A percentile compares a stretch with the other conserved stretches of the same genome.
These are phyloP conservation scores for Zychaea mexicana DNA, from an alignment of 371 early-diverging fungal species.

Conservation along the genomic window DNA sequence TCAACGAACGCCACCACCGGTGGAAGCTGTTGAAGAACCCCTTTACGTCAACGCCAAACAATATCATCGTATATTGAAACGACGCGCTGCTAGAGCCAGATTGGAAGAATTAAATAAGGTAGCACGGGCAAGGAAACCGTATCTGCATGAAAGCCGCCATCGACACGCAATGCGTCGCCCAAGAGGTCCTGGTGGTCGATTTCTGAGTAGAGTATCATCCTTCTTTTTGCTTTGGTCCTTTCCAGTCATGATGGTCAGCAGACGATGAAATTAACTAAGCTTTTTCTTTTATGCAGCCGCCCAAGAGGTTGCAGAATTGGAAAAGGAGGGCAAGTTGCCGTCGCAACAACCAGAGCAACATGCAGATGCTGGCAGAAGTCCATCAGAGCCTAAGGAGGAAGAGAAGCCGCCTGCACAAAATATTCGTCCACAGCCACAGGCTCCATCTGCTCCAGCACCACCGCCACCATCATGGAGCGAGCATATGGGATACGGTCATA, in stretches of 20 bases:
- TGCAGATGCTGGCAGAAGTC: not conserved
- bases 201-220: conserved; percentile 55
- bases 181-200: conserved; percentile 93
- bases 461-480: not conserved
- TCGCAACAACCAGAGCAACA: not conserved
- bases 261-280: not conserved
- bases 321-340: conserved; percentile 39
- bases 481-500: not conserved
- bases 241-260: not conserved
- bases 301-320: conserved; percentile 63
- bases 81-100: conserved; percentile 77
- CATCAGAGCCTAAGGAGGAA: not conserved
- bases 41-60: conserved; percentile 94
- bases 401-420: not conserved
- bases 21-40: conserved; percentile 66
- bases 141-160: conserved; percentile 97
- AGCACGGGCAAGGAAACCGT: conserved; percentile 74
- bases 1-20: not conserved
- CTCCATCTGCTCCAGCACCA: not conserved
- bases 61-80: conserved; percentile 89
- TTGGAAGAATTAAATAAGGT: conserved; percentile 64
- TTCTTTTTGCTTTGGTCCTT: not conserved
- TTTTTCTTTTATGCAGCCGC: conserved; percentile 36
- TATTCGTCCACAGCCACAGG: not conserved
- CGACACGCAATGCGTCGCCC: conserved; percentile 97